Evolutionary conservation across 2,329 filamentous ascomycete species (phyloP).

Genomic region (Beauveria sp.): DNA sequence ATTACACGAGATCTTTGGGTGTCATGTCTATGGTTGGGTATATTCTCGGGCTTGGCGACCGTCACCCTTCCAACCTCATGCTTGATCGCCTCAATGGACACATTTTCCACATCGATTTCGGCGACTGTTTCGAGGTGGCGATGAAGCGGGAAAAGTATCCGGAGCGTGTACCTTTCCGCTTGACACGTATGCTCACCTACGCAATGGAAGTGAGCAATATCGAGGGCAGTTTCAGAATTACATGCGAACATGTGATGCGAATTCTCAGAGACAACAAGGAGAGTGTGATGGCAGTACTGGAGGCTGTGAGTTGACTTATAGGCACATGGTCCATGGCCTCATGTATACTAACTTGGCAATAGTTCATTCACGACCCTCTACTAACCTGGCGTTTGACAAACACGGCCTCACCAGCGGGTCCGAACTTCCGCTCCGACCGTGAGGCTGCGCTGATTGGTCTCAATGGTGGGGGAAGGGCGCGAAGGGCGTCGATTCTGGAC

Average conservation of each 20-base stretch:
- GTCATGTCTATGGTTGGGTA: conserved; percentile 99
- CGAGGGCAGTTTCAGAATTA: conserved; percentile 95
- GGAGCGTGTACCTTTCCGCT: conserved; percentile 91
- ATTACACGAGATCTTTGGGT: conserved; percentile 91
- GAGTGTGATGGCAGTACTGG: conserved; percentile 93
- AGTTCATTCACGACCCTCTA: conserved; percentile 99
- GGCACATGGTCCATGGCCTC: background rate
- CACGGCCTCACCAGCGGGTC: conserved; percentile 54
- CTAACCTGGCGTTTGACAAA: conserved; percentile 88
- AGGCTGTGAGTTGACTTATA: conserved; percentile 66
- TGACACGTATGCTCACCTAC: conserved; percentile 98
- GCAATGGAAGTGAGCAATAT: conserved; percentile 99
- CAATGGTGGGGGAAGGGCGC: conserved; percentile 43
- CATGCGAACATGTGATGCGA: conserved; percentile 97
- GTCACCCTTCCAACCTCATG: conserved; percentile 97
- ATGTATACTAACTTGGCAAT: conserved; percentile 7
- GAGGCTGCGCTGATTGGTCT: conserved; percentile 42
- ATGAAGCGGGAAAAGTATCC: conserved; percentile 99
- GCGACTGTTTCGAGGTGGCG: conserved; percentile 97
- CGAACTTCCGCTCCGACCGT: conserved; percentile 57
- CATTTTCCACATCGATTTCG: conserved; percentile 98
- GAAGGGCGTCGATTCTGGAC: conserved; percentile 64
- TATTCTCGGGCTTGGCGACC: conserved; percentile 90
- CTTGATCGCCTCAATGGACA: conserved; percentile 93
- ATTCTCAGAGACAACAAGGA: conserved; percentile 96